These are phyloP conservation scores for Tolypocladium sp. DNA, from an alignment of 2,329 filamentous ascomycete genomes.

Conservation along the genomic window DNA sequence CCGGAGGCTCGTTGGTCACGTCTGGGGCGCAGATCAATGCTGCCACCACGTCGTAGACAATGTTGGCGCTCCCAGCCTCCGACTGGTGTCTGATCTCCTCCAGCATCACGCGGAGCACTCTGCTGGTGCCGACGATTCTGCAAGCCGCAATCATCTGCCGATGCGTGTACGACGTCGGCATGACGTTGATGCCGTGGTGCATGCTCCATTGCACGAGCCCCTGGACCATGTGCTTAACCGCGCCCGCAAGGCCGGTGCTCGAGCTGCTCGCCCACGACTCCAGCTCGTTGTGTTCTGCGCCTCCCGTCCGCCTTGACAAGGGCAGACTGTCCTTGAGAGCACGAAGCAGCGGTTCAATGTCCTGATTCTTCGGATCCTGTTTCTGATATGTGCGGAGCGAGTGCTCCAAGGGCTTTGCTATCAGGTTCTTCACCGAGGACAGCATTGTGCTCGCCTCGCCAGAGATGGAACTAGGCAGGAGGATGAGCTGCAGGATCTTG, in stretches of 20 bases:
- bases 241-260: slow-evolving; percentile 45
- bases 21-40: slow-evolving; percentile 62
- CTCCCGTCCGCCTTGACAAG: slow-evolving; percentile 51
- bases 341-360: slow-evolving; percentile 61
- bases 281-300: slow-evolving; percentile 56
- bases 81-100: slow-evolving; percentile 59
- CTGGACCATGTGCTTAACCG: slow-evolving; percentile 52
- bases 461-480: slow-evolving; percentile 62
- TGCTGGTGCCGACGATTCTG: slow-evolving; percentile 52
- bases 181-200: slow-evolving; percentile 42
- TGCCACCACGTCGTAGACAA: slow-evolving; percentile 60
- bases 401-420: slow-evolving; percentile 60
- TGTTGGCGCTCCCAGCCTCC: slow-evolving; percentile 46
- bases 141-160: slow-evolving; percentile 55
- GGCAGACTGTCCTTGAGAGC: slow-evolving; percentile 52
- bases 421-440: slow-evolving; percentile 59
- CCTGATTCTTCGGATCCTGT: slow-evolving; percentile 56
- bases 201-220: slow-evolving; percentile 59
- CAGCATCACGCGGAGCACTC: slow-evolving; percentile 51
- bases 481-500: slow-evolving; percentile 61
- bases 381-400: slow-evolving; percentile 58
- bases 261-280: slow-evolving; percentile 54
- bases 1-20: slow-evolving; percentile 32
- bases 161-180: slow-evolving; percentile 62
- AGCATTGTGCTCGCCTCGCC: slow-evolving; percentile 65